phyloP scores from a whole-genome alignment of 2,329 filamentous ascomycete species.

The Bipolaris gigantea region DNA sequence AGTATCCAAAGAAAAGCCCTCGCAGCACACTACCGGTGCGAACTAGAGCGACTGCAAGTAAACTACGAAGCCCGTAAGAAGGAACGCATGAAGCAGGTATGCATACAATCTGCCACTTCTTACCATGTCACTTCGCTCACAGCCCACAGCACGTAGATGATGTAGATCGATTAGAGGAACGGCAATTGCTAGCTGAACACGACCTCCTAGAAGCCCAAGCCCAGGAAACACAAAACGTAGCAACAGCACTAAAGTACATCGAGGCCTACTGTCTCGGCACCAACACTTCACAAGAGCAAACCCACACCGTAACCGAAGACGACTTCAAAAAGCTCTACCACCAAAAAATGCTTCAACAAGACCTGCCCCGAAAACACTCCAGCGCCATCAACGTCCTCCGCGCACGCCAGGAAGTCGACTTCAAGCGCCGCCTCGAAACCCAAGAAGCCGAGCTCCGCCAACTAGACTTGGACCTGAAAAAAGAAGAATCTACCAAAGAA shows the following conservation, averaged over 20 bases:
- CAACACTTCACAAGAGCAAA: slow-evolving; percentile 24
- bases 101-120: slow-evolving; percentile 4
- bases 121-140: slow-evolving; percentile 22
- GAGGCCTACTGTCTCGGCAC: slow-evolving; percentile 52
- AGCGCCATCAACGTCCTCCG: slow-evolving; percentile 53
- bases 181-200: slow-evolving; percentile 49
- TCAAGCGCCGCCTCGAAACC: slow-evolving; percentile 40
- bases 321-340: slow-evolving; percentile 49
- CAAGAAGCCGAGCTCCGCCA: slow-evolving; percentile 47
- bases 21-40: slow-evolving; percentile 26
- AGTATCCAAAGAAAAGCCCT: slow-evolving; percentile 38
- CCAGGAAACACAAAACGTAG: slow-evolving; percentile 48
- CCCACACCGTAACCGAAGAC: slow-evolving; percentile 48
- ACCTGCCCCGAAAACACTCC: slow-evolving; percentile 48
- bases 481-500: slow-evolving; percentile 41
- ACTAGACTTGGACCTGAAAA: slow-evolving; percentile 38
- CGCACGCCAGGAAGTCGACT: slow-evolving; percentile 48
- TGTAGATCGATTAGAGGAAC: slow-evolving; percentile 50
- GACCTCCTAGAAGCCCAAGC: slow-evolving; percentile 47
- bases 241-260: slow-evolving; percentile 52
- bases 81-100: slow-evolving; percentile 35
- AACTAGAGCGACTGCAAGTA: slow-evolving; percentile 24
- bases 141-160: slow-evolving; percentile 41
- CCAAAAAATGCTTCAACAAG: slow-evolving; percentile 43
- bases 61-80: slow-evolving; percentile 26